A percentile compares a stretch with the other conserved stretches of the same genome.
Evolutionary conservation across 1,139 yeast genomes (phyloP).

Genomic region (Blastobotrys illinoisensis): DNA sequence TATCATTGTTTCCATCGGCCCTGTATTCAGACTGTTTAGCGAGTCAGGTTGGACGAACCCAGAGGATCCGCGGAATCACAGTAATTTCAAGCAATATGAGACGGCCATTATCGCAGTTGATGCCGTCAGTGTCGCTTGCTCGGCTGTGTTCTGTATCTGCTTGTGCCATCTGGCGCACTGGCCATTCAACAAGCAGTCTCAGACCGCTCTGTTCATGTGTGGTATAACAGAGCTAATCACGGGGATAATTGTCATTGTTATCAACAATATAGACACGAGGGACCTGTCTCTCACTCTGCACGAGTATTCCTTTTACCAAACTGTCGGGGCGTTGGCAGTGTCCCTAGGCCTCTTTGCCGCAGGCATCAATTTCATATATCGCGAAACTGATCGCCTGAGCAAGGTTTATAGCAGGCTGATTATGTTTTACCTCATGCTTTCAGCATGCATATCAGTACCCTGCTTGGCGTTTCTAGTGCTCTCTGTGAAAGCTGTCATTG

Average conservation of each 20-base stretch:
- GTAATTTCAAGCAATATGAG: background rate
- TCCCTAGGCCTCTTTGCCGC: constrained; percentile 26
- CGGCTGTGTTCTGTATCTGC: constrained; percentile 16
- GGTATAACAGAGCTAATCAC: constrained; percentile 25
- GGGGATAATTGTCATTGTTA: constrained; percentile 15
- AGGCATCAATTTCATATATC: constrained; percentile 20
- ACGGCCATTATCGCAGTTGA: constrained; percentile 7
- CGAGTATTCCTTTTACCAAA: constrained; percentile 15
- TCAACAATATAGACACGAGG: constrained; percentile 10
- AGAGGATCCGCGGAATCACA: background rate
- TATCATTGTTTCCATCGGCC: background rate
- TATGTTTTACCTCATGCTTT: constrained; percentile 20
- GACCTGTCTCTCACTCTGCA: background rate
- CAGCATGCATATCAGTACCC: constrained; percentile 5
- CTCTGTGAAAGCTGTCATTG: constrained; percentile 11
- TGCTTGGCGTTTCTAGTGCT: constrained; percentile 10
- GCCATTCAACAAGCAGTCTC: constrained; percentile 24
- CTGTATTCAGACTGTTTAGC: background rate
- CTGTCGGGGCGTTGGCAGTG: constrained; percentile 19
- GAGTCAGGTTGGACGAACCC: background rate
- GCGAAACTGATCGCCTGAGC: constrained; percentile 26
- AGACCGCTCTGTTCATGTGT: constrained; percentile 22
- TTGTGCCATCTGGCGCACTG: constrained; percentile 21
- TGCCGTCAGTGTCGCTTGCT: constrained; percentile 12
- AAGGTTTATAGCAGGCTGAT: constrained; percentile 20